Evolutionary conservation across 805 yeast genomes (phyloP), one percentile per base, ranked within the genome.

Genomic region (Cephaloascus albidus): DNA sequence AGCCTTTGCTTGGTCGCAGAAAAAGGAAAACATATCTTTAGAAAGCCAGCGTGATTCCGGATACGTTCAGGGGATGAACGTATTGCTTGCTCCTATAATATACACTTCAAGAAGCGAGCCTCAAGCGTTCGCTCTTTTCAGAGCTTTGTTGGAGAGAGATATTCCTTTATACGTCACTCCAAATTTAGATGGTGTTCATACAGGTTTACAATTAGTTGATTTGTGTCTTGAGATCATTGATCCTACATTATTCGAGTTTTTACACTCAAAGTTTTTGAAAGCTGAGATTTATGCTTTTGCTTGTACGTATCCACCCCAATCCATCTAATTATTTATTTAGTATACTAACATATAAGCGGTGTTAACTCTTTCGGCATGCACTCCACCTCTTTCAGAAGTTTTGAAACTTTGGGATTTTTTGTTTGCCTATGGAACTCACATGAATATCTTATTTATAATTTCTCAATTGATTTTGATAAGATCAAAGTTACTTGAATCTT

Each of bases 51-150:
- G 60, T 55, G 37, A 43, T 32, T 62, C 55, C 4, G 72, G 72
- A 0, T 86, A 86, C 52, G 96, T 88, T n/a, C 96, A 88, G 54
- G 96, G 96, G 2, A 77, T 89, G 82, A 88, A 88, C 54, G 87
- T 88, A 0, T 57, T 88, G 18, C 71, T 83, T 18, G 96, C 95
- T 0, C 96, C 96, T 1, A 74, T 88, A 40, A 72, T 87, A 15
- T 88, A 76, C 53, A 70, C 83, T 1, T 71, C 83, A 48, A 78
- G 80, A 33, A 76, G 87, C 28, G 97, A 88, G 54, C 88, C 95
- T 0, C 86, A 87, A 59, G 93, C 95, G 2, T 87, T 78, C 54
- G 75, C 83, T 10, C 44, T 89, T 28, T 77, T 86, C 47, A 78
- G 78, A 38, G 70, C 72, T 18, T 58, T 88, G 33, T 60, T 88